Conservation (phyloP, 1,139 yeast species). For the Eremothecium coryli region DNA sequence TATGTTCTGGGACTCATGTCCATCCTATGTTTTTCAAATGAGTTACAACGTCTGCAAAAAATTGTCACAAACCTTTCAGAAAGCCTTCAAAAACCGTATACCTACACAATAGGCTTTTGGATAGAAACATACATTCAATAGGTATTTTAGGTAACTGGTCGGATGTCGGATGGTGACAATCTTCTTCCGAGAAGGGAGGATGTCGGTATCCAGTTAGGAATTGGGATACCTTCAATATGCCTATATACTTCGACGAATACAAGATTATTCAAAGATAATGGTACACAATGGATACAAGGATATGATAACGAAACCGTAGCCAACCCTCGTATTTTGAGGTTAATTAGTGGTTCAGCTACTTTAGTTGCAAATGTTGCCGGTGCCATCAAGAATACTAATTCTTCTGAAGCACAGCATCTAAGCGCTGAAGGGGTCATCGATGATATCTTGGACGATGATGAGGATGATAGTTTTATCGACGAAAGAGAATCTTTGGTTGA, state of each 20-base stretch:
- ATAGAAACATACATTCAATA: too few species aligned
- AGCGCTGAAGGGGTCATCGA: conserved; percentile 3
- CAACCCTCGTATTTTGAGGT: not conserved
- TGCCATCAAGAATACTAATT: not conserved
- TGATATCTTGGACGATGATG: conserved; percentile 4
- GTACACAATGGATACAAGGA: conserved; percentile 3
- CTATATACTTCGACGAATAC: conserved; percentile 15
- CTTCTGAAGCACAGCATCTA: not conserved
- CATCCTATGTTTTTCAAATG: too few species aligned
- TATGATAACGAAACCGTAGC: not conserved
- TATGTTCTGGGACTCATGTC: too few species aligned
- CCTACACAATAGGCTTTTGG: too few species aligned
- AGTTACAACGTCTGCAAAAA: too few species aligned
- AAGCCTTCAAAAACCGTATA: too few species aligned
- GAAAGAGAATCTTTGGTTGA: conserved; percentile 1
- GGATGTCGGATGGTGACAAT: conserved; percentile 3
- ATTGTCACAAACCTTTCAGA: too few species aligned
- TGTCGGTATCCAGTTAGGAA: conserved; percentile 26
- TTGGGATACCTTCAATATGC: conserved; percentile 22
- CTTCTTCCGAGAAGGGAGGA: conserved; percentile 9
- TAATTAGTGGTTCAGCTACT: not conserved
- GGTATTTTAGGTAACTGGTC: too few species aligned
- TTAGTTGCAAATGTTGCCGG: conserved; percentile 1
- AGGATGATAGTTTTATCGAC: conserved; percentile 8
- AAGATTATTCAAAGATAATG: conserved; percentile 1